These are phyloP conservation scores for Fusarium sp. DNA, from an alignment of 2,329 filamentous ascomycete species.

Conservation along the genomic window DNA sequence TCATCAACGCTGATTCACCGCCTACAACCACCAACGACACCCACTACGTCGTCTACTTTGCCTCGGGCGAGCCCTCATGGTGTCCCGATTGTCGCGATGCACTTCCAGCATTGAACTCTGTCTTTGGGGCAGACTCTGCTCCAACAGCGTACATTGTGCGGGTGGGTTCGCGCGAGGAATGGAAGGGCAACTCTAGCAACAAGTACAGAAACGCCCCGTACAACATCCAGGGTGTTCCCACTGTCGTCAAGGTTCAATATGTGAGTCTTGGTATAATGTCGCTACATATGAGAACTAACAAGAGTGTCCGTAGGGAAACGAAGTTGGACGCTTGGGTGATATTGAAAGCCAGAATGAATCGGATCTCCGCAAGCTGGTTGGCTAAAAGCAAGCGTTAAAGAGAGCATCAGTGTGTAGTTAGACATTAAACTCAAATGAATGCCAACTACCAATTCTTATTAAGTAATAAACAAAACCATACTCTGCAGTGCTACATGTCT, in stretches of 20 bases:
- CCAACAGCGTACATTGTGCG: constrained; percentile 44
- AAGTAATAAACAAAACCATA: too few species aligned
- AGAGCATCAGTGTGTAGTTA: too few species aligned
- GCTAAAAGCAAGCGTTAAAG: too few species aligned
- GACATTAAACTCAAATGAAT: too few species aligned
- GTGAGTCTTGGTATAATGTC: constrained; percentile 17
- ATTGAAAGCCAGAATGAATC: constrained; percentile 46
- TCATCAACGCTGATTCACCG: constrained; percentile 42
- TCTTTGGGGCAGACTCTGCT: constrained; percentile 41
- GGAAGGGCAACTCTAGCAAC: constrained; percentile 41
- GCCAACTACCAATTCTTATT: too few species aligned
- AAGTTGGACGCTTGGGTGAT: constrained; percentile 44
- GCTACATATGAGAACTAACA: not conserved
- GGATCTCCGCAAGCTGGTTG: constrained; percentile 36
- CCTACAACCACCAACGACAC: constrained; percentile 39
- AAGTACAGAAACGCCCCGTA: constrained; percentile 45
- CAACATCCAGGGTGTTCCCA: constrained; percentile 45
- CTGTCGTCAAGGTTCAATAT: constrained; percentile 43
- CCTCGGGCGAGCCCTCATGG: constrained; percentile 47
- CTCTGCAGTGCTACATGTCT: too few species aligned
- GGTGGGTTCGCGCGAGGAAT: constrained; percentile 42
- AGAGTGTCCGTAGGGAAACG: constrained; percentile 29
- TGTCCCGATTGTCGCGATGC: constrained; percentile 46
- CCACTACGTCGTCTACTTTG: constrained; percentile 49
- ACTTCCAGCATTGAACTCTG: constrained; percentile 38